phyloP scores from a whole-genome alignment of 257 asterid species.

The Petrea volubilis region DNA sequence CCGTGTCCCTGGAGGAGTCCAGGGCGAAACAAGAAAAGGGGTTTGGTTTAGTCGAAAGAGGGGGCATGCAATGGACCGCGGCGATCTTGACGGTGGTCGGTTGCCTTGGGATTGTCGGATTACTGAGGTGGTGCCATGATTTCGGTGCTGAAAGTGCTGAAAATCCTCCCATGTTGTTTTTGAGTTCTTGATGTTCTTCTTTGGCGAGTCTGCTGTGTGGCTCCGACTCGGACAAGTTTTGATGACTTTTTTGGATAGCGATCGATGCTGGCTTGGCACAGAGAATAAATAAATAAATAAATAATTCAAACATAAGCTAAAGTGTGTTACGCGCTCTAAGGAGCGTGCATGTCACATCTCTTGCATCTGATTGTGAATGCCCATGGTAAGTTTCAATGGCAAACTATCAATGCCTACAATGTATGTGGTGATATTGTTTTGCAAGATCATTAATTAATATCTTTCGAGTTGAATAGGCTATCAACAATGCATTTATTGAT shows the following conservation, averaged over 20 bases:
- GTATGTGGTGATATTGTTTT: no score
- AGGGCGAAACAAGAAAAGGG: slow-evolving; percentile 47
- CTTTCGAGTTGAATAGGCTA: no score
- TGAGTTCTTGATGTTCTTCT: background rate
- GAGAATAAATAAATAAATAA: no score
- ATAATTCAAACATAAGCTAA: no score
- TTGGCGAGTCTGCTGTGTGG: slow-evolving; percentile 2
- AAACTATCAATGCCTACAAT: no score
- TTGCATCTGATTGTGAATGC: no score
- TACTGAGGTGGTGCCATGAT: slow-evolving; percentile 31
- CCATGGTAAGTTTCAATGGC: no score
- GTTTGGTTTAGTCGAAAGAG: slow-evolving; percentile 34
- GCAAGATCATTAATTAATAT: no score
- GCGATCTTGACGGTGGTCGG: slow-evolving; percentile 17
- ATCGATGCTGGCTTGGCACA: background rate
- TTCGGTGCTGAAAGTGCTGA: slow-evolving; percentile 49
- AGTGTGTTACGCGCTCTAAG: background rate
- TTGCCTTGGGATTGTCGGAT: slow-evolving; percentile 21
- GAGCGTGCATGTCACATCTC: background rate
- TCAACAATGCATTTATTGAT: no score
- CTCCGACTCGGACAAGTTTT: background rate
- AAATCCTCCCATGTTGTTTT: slow-evolving; percentile 37
- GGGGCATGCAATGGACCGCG: slow-evolving; percentile 29
- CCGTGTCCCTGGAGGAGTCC: slow-evolving; percentile 28
- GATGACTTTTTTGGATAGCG: slow-evolving; percentile 6